Base-by-base conservation (phyloP, 805 yeast species). In the Torulaspora franciscae region DNA sequence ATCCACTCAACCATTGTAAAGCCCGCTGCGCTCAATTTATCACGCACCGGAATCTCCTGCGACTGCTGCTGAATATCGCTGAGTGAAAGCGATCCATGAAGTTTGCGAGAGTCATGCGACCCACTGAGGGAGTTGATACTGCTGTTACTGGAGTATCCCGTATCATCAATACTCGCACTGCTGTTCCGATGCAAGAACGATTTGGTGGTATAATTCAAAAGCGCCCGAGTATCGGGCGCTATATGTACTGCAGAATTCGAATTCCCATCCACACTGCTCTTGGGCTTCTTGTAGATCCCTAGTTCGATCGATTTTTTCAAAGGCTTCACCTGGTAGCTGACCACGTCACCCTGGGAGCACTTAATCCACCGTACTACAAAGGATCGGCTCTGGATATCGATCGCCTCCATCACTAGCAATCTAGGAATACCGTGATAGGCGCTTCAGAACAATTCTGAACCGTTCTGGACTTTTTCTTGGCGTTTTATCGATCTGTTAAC, bases 341-440 rank as follows among this genome's bases (percentile, higher is more conserved):
- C 76, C 14, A 72, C 63, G 25, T 82, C 75, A 47, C 80, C 76
- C 32, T 79, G 83, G 0, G 85, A 83, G 6, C 85, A 85, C 50
- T 80, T 77, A 43, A 90, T 80, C 98, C 98, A 93, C 56, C 91
- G 87, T 58, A 90, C 85, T 50, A 89, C 79, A 58, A 86, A 91
- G 46, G 93, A 84, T 64, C 87, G 85, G 40, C 95, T 81, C 56
- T 90, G 95, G 19, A 93, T 80, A 65, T 91, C 97, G 39, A 93
- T 76, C 2, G 89, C 81, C 66, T 91, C 98, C 96, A 89, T 86
- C 33, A 14, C 33, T 30, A 10, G 17, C 15, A 30, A 5, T 14
- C 22, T 14, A 14, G 9, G 10, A 13, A 30, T 10, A 15, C 33
- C 10, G 19, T 19, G 15, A 30, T 13, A 14, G 33, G 3, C 8